Evolutionary conservation across 2,329 filamentous ascomycete species (phyloP), one percentile per base, ranked within the genome.

Genomic region (Diplodia intermedia): DNA sequence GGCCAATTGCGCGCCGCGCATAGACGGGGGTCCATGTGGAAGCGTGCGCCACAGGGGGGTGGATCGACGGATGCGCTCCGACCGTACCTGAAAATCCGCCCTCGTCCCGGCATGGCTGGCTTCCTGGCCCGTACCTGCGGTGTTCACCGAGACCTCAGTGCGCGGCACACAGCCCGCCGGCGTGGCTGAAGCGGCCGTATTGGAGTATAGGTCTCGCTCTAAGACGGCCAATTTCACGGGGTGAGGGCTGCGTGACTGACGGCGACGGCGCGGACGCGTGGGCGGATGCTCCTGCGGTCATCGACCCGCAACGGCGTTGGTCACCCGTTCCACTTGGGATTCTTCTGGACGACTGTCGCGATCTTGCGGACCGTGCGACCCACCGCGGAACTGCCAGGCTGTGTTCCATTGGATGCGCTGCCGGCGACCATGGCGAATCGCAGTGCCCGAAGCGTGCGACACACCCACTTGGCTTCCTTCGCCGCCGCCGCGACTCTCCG

Each of bases 1-100:
- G 60, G 60, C 60, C 60, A 63, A 52, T 36, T 29, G 60, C 29
- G 60, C 60, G 31, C 18, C n/a, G 60, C 57, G 47, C 26, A 63
- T 52, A 63, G 60, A 47, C 60, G 60, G 60, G 60, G 43, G 23
- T 26, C 60, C 60, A 63, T 63, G 57, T 62, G 57, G 57, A 33
- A 62, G 36, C 31, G 57, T 49, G 60, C 60, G 60, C 60, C 60
- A 63, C 60, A 63, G 60, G 60, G 60, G 60, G 43, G 43, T 52
- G 60, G 60, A 63, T 63, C 60, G 60, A 63, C 60, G 60, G 60
- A 63, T 63, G 60, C 60, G 60, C 60, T 52, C 60, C 60, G 60
- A 63, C 60, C 31, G 60, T 63, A 63, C 60, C 60, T 63, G 60
- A 63, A 63, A 63, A 63, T 63, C 60, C 29, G 38, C 60, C 43